Conservation (phyloP, 371 early-diverging fungal genomes). For the Circinella minor region DNA sequence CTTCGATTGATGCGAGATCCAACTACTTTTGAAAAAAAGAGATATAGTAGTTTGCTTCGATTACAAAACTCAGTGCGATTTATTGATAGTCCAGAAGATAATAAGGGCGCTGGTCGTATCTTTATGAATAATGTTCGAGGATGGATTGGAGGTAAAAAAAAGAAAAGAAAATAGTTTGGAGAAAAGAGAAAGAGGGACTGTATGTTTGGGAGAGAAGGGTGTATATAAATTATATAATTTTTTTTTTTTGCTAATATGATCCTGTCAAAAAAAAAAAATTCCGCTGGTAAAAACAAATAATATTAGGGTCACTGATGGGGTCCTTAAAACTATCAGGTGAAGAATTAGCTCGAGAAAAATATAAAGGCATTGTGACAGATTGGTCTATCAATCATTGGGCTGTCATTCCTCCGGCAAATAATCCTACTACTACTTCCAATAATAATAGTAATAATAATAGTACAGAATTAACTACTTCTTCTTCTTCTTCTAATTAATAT, state of each 20-base stretch:
- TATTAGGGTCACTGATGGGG: constrained; percentile 70
- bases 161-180: too few species aligned
- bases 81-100: constrained; percentile 43
- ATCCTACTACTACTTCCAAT: background rate
- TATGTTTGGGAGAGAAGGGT: too few species aligned
- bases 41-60: constrained; percentile 32
- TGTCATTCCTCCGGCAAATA: background rate
- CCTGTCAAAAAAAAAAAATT: too few species aligned
- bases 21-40: constrained; percentile 41
- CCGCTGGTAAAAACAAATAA: background rate
- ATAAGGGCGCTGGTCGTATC: constrained; percentile 54
- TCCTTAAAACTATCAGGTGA: constrained; percentile 71
- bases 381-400: constrained; percentile 63
- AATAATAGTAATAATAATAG: background rate
- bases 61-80: constrained; percentile 40
- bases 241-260: background rate
- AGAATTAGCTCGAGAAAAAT: constrained; percentile 68
- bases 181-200: background rate
- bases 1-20: constrained; percentile 51
- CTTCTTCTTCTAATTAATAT: background rate
- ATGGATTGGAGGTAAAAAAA: constrained; percentile 75
- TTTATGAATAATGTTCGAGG: constrained; percentile 72
- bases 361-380: constrained; percentile 65
- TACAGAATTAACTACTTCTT: background rate
- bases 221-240: background rate